Percentiles rank a stretch among this genome's conserved stretches.
These are phyloP conservation scores for Erythrophleum ivorense DNA, from an alignment of 331 rosid species.

Conservation along the genomic window DNA sequence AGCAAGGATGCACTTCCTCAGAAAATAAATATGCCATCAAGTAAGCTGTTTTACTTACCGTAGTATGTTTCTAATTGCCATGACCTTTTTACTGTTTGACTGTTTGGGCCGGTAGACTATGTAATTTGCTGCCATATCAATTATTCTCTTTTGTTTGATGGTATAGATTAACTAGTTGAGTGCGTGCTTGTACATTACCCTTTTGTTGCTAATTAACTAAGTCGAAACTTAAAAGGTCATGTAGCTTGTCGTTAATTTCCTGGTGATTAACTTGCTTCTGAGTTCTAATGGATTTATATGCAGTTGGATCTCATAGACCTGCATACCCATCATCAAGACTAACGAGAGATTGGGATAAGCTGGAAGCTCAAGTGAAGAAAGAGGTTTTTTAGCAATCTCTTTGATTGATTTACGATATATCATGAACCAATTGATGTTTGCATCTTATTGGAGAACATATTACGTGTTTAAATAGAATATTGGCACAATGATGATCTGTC, in stretches of 20 bases:
- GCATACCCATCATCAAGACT: constrained; percentile 87
- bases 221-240: neutral
- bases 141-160: neutral
- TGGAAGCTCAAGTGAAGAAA: constrained; percentile 86
- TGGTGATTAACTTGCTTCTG: constrained; percentile 18
- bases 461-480: neutral
- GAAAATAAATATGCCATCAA: constrained; percentile 44
- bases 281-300: constrained; percentile 13
- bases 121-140: neutral
- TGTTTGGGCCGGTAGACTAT: neutral
- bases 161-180: neutral
- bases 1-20: constrained; percentile 57
- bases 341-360: constrained; percentile 84
- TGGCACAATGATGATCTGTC: constrained; percentile 5
- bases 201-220: constrained; percentile 8
- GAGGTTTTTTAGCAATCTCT: constrained; percentile 55
- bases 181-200: neutral
- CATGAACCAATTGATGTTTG: constrained; percentile 15
- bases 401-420: neutral
- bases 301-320: constrained; percentile 70
- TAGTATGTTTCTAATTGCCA: constrained; percentile 19
- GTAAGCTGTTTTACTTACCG: constrained; percentile 40
- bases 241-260: constrained; percentile 25
- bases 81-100: neutral
- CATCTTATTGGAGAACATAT: constrained; percentile 23